Base-by-base conservation (phyloP, 169 alveolate genomes). In the Toxoplasma gondii region DNA sequence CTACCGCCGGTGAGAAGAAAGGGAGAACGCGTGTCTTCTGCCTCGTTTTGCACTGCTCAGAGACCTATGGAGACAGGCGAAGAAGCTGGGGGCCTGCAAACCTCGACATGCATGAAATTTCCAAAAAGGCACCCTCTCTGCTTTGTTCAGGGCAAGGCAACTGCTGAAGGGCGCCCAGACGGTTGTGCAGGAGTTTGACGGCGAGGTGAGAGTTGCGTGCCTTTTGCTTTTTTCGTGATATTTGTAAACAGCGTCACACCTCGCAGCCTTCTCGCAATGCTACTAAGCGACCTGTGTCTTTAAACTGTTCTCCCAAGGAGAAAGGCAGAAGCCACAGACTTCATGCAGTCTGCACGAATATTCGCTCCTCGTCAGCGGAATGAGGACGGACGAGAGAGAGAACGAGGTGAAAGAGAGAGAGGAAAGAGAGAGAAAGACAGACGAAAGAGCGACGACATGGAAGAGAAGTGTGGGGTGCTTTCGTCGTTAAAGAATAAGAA, bases 151-250 rank as follows among this genome's bases (percentile, higher is more conserved):
- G 43, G 97, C 97, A 29, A 84, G 91, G 88, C 94, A 95, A 64
- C 81, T 95, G 87, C 88, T 94, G 38, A 92, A 95, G 43, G 95
- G 96, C 39, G 92, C 96, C 67, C 91, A 92, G 87, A 70, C 49
- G 70, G 96, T 95, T 34, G 96, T 94, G 43, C 81, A 88, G 36
- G 93, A 92, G 88, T 86, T 86, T 43, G 81, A 7, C 29, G 91
- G 91, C 38, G 81, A 86, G 91, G 91, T 86, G 36, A 36, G 78
- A 7, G 39, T 41, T 49, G 58, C 58, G 22, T 49, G 58, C 12
- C 12, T 49, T 4, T 4, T 12, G 22, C 12, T 12, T 4, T 4
- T 49, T 12, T 49, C 58, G 4, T 12, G 4, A 12, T 4, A 49
- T 49, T 49, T n/a, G n/a, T n/a, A n/a, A n/a, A n/a, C n/a, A n/a